Evolutionary conservation across 139 green algal genomes (phyloP).

Genomic region (Monoraphidium neglectum): DNA sequence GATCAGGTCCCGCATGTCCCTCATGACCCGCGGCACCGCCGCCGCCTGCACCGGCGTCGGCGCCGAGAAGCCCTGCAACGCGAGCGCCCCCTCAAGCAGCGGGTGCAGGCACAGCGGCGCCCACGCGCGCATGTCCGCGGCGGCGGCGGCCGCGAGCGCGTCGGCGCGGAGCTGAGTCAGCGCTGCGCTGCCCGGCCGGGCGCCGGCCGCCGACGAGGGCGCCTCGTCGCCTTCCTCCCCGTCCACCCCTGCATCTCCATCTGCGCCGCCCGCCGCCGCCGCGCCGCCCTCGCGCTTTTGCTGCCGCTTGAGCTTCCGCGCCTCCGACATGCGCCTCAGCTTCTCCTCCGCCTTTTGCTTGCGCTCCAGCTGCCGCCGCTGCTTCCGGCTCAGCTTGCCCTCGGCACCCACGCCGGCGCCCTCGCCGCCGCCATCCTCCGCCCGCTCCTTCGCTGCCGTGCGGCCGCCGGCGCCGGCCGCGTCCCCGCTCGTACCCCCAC

Average conservation of each 20-base stretch:
- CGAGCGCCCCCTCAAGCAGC: constrained; percentile 35
- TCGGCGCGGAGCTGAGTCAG: not conserved
- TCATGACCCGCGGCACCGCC: constrained; percentile 71
- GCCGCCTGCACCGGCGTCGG: constrained; percentile 85
- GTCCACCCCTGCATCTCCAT: constrained; percentile 9
- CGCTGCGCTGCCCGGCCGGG: not conserved
- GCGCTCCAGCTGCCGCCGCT: not conserved
- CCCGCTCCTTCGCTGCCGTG: constrained; percentile 2
- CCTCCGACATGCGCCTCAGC: constrained; percentile 4
- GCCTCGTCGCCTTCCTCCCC: not conserved
- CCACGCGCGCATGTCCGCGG: constrained; percentile 52
- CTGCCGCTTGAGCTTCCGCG: constrained; percentile 1
- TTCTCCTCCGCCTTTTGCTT: not conserved
- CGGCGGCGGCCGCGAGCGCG: not conserved
- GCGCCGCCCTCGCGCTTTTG: not conserved
- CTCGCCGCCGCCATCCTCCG: not conserved
- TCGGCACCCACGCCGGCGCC: not conserved
- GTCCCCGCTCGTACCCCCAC: constrained; percentile 7
- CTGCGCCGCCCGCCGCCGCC: not conserved
- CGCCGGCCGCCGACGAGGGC: not conserved
- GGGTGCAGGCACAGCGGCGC: constrained; percentile 41
- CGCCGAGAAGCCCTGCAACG: constrained; percentile 56
- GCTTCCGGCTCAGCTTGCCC: constrained; percentile 2
- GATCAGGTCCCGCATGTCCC: constrained; percentile 83
- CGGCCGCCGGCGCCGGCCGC: not conserved